Evolutionary conservation across 176 grass and related monocot species (phyloP).

Genomic region (Neostapfia colusana): DNA sequence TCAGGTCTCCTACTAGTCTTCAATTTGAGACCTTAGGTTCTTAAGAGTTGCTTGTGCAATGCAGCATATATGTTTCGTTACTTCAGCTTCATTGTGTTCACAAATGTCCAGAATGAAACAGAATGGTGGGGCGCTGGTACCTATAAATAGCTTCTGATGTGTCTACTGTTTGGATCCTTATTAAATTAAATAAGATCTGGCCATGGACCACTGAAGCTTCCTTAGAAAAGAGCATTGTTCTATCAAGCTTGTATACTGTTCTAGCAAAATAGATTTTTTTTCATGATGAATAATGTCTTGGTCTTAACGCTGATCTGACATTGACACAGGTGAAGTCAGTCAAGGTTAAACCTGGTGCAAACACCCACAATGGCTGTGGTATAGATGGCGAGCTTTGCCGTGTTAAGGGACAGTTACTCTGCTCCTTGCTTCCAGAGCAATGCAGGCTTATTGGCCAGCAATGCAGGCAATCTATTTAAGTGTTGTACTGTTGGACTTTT

Average conservation of each 20-base stretch:
- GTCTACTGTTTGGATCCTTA: neutral
- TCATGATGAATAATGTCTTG: neutral
- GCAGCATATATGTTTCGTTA: conserved; percentile 1
- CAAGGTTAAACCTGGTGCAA: conserved; percentile 83
- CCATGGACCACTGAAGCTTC: conserved; percentile 19
- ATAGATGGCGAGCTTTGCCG: conserved; percentile 88
- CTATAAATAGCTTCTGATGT: neutral
- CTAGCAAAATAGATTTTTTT: conserved; percentile 2
- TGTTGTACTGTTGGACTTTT: conserved; percentile 32
- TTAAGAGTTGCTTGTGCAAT: neutral
- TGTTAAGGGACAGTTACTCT: conserved; percentile 73
- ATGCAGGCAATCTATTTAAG: conserved; percentile 53
- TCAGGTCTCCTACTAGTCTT: neutral
- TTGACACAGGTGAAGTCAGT: conserved; percentile 83
- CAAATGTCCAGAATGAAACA: neutral
- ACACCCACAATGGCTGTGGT: conserved; percentile 75
- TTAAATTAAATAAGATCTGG: conserved; percentile 19
- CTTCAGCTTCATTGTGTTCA: neutral
- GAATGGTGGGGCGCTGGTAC: neutral
- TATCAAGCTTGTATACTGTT: neutral
- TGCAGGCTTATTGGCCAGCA: conserved; percentile 79
- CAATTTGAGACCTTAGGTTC: neutral
- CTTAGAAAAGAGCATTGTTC: neutral
- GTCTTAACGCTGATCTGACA: neutral
- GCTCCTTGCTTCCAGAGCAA: conserved; percentile 82